These are phyloP conservation scores for Puccinia triticina DNA, from an alignment of 1,284 basidiomycete genomes.

Conservation along the genomic window DNA sequence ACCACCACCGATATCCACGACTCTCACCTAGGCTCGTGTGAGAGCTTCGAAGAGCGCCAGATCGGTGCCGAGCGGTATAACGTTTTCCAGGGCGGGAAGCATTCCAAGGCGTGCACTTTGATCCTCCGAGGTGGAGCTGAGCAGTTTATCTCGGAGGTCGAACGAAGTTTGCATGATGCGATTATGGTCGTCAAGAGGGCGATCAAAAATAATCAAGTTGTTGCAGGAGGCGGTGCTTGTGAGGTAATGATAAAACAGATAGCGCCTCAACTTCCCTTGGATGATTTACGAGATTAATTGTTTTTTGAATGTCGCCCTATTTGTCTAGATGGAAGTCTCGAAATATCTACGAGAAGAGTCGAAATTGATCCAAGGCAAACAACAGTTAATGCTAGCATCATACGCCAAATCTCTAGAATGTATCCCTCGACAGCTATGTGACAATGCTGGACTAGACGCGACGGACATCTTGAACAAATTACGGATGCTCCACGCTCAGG, in stretches of 20 bases:
- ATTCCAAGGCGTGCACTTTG: slow-evolving; percentile 97
- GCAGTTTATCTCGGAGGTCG: slow-evolving; percentile 98
- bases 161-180: slow-evolving; percentile 94
- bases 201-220: slow-evolving; percentile 90
- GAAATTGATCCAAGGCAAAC: slow-evolving; percentile 90
- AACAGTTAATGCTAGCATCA: slow-evolving; percentile 89
- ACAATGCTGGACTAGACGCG: slow-evolving; percentile 97
- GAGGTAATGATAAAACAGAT: slow-evolving; percentile 68
- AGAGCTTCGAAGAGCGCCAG: slow-evolving; percentile 88
- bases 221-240: slow-evolving; percentile 95
- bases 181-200: slow-evolving; percentile 99
- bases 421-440: slow-evolving; percentile 96
- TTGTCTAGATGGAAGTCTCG: slow-evolving; percentile 85
- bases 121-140: slow-evolving; percentile 94
- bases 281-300: neutral
- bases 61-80: slow-evolving; percentile 98
- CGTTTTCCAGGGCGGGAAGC: slow-evolving; percentile 83
- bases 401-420: slow-evolving; percentile 97
- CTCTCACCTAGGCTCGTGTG: slow-evolving; percentile 87
- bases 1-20: slow-evolving; percentile 86
- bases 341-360: slow-evolving; percentile 88
- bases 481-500: slow-evolving; percentile 91
- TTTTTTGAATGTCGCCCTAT: slow-evolving; percentile 20
- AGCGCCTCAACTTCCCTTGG: too few relatives aligned
- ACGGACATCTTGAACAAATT: slow-evolving; percentile 97